Percentiles rank a stretch among this genome's conserved stretches.
Evolutionary conservation across 306 rosid genomes (phyloP).

Genomic region (Luffa aegyptiaca): DNA sequence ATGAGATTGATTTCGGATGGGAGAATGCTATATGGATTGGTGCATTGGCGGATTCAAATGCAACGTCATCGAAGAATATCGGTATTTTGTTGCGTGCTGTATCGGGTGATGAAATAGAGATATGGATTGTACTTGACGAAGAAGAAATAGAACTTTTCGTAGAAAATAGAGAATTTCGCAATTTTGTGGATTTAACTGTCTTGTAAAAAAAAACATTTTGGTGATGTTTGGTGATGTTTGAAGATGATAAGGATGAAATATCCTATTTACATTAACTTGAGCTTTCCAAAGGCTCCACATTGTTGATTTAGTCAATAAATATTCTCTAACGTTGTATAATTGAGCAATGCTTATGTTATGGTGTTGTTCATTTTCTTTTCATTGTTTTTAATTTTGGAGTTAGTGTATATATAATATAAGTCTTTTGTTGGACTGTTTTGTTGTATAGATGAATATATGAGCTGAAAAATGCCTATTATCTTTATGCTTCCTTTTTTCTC

Average conservation of each 20-base stretch:
- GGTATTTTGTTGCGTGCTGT: neutral
- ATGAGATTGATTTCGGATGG: conserved; percentile 16
- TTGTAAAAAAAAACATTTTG: neutral
- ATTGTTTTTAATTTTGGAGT: too few species aligned
- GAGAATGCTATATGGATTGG: conserved; percentile 3
- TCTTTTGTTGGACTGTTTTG: too few species aligned
- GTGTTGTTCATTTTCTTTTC: too few species aligned
- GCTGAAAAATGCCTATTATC: too few species aligned
- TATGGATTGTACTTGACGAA: neutral
- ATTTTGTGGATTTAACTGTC: neutral
- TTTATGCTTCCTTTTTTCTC: too few species aligned
- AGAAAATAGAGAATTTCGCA: neutral
- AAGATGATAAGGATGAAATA: neutral
- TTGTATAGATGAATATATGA: too few species aligned
- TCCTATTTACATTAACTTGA: too few species aligned
- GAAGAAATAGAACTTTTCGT: neutral
- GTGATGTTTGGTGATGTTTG: neutral
- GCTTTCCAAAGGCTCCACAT: too few species aligned
- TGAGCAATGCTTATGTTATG: too few species aligned
- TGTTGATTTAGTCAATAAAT: too few species aligned
- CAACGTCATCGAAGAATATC: neutral
- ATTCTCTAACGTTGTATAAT: too few species aligned
- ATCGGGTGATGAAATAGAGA: neutral
- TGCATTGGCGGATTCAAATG: neutral
- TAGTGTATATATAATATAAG: too few species aligned